Evolutionary conservation across 768 basidiomycete species (phyloP).

Genomic region (Termitomyces sp.): DNA sequence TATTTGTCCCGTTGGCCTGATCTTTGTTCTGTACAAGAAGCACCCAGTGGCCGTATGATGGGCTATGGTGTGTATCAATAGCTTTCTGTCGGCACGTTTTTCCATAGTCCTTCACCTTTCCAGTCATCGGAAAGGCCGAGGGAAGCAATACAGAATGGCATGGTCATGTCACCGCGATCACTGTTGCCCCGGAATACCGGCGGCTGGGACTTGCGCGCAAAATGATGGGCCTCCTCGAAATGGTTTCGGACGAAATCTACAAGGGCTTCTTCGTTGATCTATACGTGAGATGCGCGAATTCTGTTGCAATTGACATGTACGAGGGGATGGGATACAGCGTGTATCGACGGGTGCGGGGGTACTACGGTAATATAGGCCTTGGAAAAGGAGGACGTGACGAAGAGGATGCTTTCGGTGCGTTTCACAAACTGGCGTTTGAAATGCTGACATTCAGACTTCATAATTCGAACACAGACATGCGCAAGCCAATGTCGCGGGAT

Average conservation of each 20-base stretch:
- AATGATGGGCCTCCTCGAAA: conserved; percentile 85
- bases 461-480: conserved; percentile 41
- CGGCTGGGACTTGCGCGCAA: conserved; percentile 80
- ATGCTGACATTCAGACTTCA: background rate
- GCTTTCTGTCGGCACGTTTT: background rate
- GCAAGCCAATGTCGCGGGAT: conserved; percentile 68
- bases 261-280: conserved; percentile 91
- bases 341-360: conserved; percentile 85
- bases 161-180: conserved; percentile 92
- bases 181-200: conserved; percentile 91
- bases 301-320: conserved; percentile 85
- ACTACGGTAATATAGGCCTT: conserved; percentile 72
- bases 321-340: conserved; percentile 92
- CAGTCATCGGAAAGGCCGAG: conserved; percentile 90
- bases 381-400: conserved; percentile 78
- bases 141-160: conserved; percentile 74
- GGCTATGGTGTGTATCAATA: conserved; percentile 70
- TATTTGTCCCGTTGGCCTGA: conserved; percentile 93
- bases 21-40: conserved; percentile 77
- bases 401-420: conserved; percentile 88
- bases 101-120: background rate
- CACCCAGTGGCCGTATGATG: conserved; percentile 81
- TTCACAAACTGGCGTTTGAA: background rate
- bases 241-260: conserved; percentile 76
- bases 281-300: conserved; percentile 87